Conservation (phyloP, 2,329 filamentous ascomycete genomes). For the Monosporascus sp. region DNA sequence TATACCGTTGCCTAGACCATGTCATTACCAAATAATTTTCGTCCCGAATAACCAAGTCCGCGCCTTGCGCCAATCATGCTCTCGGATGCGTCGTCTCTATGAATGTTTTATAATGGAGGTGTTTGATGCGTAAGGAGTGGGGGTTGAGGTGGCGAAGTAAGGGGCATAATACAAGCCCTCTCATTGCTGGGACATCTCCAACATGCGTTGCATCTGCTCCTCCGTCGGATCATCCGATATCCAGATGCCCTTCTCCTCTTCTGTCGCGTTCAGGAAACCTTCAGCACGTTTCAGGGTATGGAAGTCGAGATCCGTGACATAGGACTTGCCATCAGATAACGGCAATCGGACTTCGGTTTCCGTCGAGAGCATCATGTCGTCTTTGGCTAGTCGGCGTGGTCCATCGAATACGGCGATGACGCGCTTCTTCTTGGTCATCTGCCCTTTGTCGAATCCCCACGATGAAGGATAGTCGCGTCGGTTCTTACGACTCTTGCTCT, state of each 20-base stretch:
- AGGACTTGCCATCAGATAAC: conserved; percentile 68
- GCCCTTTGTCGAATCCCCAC: conserved; percentile 86
- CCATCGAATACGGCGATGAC: conserved; percentile 92
- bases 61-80: background rate
- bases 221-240: conserved; percentile 64
- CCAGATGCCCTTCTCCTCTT: conserved; percentile 85
- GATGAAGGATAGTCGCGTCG: conserved; percentile 88
- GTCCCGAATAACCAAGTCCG: background rate
- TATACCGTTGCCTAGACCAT: background rate
- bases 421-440: conserved; percentile 98
- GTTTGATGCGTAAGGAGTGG: background rate
- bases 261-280: conserved; percentile 71
- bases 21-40: background rate
- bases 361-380: conserved; percentile 97
- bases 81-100: background rate
- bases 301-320: conserved; percentile 89
- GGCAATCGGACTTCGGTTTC: conserved; percentile 89
- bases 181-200: conserved; percentile 39
- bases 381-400: conserved; percentile 81
- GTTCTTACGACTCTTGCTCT: conserved; percentile 73
- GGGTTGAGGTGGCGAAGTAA: background rate
- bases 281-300: conserved; percentile 85
- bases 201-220: conserved; percentile 56
- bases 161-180: background rate
- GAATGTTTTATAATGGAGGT: background rate